Evolutionary conservation across 352 stramenopile species (phyloP), one percentile per base, ranked within the genome.

Genomic region (Plasmopara viticola): DNA sequence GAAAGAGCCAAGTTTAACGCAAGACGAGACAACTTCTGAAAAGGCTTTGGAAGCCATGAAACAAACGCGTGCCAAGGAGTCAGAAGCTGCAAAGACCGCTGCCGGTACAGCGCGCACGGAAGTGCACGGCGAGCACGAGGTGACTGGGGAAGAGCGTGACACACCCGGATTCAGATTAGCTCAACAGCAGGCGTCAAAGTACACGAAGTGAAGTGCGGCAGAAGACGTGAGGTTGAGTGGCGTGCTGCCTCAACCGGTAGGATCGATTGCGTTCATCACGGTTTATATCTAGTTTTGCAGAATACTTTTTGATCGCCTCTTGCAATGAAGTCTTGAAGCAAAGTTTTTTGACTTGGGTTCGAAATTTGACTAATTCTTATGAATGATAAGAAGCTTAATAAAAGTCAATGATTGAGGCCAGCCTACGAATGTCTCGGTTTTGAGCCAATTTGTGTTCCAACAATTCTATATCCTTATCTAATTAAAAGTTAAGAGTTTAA

Each of bases 191-290:
- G 49, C 34, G 31, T 12, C 30, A 0, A 53, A 56, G 44, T 52
- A 20, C 17, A 51, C 52, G 29, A 64, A 70, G 45, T 67, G 58
- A 70, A 67, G 50, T 41, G 47, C 31, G 42, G 57, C 44, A 3
- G 43, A 47, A 60, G 44, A 44, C 62, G 33, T 33, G 10, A 40
- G 34, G 28, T 13, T 46, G 37, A 42, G 48, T 59, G 55, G 34
- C 6, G 15, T 51, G 25, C 7, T 33, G 45, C 30, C 34, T 42
- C 49, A 50, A 29, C 44, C 41, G 17, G 17, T 70, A 38, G 56
- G 47, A 25, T 62, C 48, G 50, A 57, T 64, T 35, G 69, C 67
- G 30, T 64, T 55, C 48, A 69, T 66, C 51, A 62, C 61, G 13
- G 46, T 69, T 18, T 48, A 66, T 62, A 57, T 69, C 40, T 68